Evolutionary conservation across 352 stramenopile genomes (phyloP).

Genomic region (Globisporangium cederbergense): DNA sequence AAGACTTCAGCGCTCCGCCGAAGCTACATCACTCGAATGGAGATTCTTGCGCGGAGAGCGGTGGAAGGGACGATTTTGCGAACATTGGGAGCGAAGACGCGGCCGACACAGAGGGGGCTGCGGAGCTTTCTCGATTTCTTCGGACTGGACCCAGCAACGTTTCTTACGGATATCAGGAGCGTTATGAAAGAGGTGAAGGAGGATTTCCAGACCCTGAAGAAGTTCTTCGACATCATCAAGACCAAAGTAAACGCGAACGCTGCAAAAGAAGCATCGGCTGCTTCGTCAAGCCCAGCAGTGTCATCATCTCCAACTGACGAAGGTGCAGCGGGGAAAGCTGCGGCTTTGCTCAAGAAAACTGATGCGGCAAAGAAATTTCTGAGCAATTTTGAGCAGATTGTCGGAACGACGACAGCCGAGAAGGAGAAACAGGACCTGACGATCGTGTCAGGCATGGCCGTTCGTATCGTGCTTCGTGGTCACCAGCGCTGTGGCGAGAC

Average conservation of each 20-base stretch:
- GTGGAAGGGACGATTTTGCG: slow-evolving; percentile 65
- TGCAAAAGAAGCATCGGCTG: slow-evolving; percentile 17
- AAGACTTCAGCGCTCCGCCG: slow-evolving; percentile 60
- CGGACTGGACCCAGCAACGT: slow-evolving; percentile 69
- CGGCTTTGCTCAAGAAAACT: slow-evolving; percentile 34
- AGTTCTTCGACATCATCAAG: slow-evolving; percentile 63
- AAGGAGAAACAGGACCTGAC: slow-evolving; percentile 34
- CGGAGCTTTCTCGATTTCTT: slow-evolving; percentile 73
- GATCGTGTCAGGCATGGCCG: slow-evolving; percentile 47
- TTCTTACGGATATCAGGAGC: slow-evolving; percentile 59
- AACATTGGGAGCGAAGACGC: slow-evolving; percentile 48
- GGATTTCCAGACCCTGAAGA: slow-evolving; percentile 60
- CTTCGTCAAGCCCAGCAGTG: slow-evolving; percentile 12
- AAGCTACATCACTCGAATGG: slow-evolving; percentile 76
- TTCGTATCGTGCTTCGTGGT: slow-evolving; percentile 70
- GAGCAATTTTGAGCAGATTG: slow-evolving; percentile 55
- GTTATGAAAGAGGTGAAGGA: slow-evolving; percentile 66
- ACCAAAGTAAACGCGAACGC: slow-evolving; percentile 48
- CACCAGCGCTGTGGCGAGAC: slow-evolving; percentile 78
- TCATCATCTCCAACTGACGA: not conserved
- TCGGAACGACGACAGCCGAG: slow-evolving; percentile 34
- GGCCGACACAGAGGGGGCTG: slow-evolving; percentile 56
- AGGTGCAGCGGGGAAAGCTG: not conserved
- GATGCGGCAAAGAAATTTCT: slow-evolving; percentile 57
- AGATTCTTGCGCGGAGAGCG: slow-evolving; percentile 54